These are phyloP conservation scores for Sclerospora graminicola DNA, from an alignment of 352 stramenopile genomes.

Conservation along the genomic window DNA sequence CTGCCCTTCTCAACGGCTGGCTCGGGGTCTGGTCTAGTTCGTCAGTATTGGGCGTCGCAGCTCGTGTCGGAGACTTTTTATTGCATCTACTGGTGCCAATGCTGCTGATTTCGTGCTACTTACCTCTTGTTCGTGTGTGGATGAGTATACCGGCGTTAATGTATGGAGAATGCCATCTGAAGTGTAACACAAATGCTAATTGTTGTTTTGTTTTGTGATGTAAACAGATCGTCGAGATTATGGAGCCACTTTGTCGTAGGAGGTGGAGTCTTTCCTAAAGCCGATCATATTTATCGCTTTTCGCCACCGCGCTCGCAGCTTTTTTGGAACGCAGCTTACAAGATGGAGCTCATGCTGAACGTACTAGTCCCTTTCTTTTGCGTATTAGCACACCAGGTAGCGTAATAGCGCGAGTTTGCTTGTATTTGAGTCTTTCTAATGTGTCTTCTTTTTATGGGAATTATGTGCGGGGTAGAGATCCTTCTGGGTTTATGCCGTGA, in stretches of 20 bases:
- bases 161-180: constrained; percentile 14
- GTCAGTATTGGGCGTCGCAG: constrained; percentile 42
- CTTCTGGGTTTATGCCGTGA: constrained; percentile 70
- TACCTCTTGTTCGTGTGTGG: constrained; percentile 67
- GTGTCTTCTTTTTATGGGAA: background rate
- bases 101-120: constrained; percentile 64
- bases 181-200: constrained; percentile 1
- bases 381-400: constrained; percentile 70
- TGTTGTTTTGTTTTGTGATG: constrained; percentile 1
- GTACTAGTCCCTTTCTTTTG: constrained; percentile 68
- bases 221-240: constrained; percentile 49
- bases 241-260: constrained; percentile 70
- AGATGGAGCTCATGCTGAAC: constrained; percentile 74
- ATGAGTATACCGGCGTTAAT: constrained; percentile 69
- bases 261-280: constrained; percentile 57
- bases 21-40: constrained; percentile 68
- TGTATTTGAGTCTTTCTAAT: constrained; percentile 3
- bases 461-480: constrained; percentile 34
- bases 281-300: constrained; percentile 73
- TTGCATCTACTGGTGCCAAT: constrained; percentile 65
- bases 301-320: constrained; percentile 53
- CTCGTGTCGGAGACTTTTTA: constrained; percentile 47
- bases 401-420: constrained; percentile 4
- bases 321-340: constrained; percentile 74
- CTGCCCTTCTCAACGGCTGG: constrained; percentile 59